These are phyloP conservation scores for Neoboletus magnificus DNA, from an alignment of 768 basidiomycete genomes.

Conservation along the genomic window DNA sequence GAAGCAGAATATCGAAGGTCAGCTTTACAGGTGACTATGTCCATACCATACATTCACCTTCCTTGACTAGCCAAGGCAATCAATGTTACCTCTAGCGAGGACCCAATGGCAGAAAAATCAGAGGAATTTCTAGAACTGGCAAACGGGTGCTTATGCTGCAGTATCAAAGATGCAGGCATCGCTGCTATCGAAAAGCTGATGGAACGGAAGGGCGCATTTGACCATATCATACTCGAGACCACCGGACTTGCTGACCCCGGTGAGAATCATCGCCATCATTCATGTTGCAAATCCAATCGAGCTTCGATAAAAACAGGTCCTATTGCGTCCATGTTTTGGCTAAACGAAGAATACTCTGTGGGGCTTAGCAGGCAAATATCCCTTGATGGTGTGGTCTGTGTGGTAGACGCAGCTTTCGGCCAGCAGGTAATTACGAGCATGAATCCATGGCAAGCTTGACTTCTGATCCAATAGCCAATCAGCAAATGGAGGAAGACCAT, in stretches of 20 bases:
- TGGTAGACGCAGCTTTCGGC: slow-evolving; percentile 88
- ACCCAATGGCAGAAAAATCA: slow-evolving; percentile 59
- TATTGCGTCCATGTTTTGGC: slow-evolving; percentile 85
- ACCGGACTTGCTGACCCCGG: slow-evolving; percentile 97
- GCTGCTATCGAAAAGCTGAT: slow-evolving; percentile 94
- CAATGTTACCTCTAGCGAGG: slow-evolving; percentile 68
- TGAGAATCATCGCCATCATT: slow-evolving; percentile 27
- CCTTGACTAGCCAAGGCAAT: slow-evolving; percentile 69
- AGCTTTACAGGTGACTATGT: slow-evolving; percentile 10
- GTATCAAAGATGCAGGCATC: slow-evolving; percentile 89
- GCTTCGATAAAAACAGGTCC: slow-evolving; percentile 47
- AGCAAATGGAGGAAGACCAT: slow-evolving; percentile 88
- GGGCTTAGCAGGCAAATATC: slow-evolving; percentile 68
- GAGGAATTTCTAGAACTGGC: slow-evolving; percentile 91
- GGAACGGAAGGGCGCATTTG: slow-evolving; percentile 82
- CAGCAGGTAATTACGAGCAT: slow-evolving; percentile 39
- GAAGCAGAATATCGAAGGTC: slow-evolving; percentile 87
- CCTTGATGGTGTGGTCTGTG: slow-evolving; percentile 88
- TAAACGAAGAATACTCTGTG: slow-evolving; percentile 73
- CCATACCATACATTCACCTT: neutral
- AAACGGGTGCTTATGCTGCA: slow-evolving; percentile 98
- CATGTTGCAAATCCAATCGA: neutral
- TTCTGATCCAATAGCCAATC: neutral
- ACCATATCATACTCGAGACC: slow-evolving; percentile 93
- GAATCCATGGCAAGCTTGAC: slow-evolving; percentile 30